Base-by-base conservation (phyloP, 2,329 filamentous ascomycete species). In the Thielaviopsis ethacetica region DNA sequence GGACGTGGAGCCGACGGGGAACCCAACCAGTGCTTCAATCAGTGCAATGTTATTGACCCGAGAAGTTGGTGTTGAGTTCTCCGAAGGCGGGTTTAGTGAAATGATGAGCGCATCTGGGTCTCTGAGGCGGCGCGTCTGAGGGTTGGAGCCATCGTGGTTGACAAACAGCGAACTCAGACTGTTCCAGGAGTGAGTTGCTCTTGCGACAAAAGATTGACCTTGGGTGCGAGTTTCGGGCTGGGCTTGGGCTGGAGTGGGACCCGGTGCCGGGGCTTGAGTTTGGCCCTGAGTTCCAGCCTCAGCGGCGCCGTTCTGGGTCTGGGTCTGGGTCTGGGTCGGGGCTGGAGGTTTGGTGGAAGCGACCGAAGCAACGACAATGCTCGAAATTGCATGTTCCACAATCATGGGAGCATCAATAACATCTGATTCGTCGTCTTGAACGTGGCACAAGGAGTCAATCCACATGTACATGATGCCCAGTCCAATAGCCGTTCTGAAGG, bases 391-490 rank as follows among this genome's bases (percentile, higher is more conserved):
- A 34, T 53, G 52, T 5, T 53, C 52, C 13, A 30, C 26, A 53
- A 53, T 53, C 26, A n/a, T 17, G 24, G 24, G 24, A 12, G 52
- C 24, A n/a, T 26, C 30, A 27, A 30, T 30, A 9, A 19, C 50
- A 24, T 57, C 47, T 19, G 50, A 26, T 7, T 24, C 54, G 6
- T 47, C 54, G 7, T 56, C 54, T 7, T 44, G 54, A 10, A 56
- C 26, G n/a, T 50, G 26, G 27, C 57, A 59, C 7, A 59, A 50
- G 2, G 30, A 22, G 26, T 59, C 51, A 34, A 59, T 34, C 57
- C 57, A 59, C 21, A 59, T 54, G 30, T 59, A 59, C 24, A 49
- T 54, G n/a, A 59, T 47, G 9, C 57, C 57, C 17, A 59, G 26
- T 19, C 51, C 34, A 26, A 59, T 59, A 22, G 57, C 34, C 2